Evolutionary conservation across 169 alveolate species (phyloP).

Genomic region (Eimeria necatrix): DNA sequence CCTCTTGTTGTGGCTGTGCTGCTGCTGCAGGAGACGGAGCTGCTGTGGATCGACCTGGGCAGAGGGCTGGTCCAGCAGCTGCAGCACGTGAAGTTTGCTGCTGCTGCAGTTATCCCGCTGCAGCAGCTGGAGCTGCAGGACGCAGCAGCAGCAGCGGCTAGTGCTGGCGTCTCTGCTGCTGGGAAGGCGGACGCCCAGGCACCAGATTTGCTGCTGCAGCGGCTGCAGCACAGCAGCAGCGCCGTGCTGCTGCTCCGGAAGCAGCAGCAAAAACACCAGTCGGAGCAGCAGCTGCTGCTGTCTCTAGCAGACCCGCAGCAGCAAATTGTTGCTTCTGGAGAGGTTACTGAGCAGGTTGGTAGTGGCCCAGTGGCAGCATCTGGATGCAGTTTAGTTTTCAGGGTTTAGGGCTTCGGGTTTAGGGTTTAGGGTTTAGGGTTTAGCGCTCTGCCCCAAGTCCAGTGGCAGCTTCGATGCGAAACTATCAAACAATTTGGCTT

Average conservation of each 20-base stretch:
- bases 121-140: slow-evolving; percentile 20
- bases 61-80: slow-evolving; percentile 44
- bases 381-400: background rate
- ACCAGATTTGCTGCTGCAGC: background rate
- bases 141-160: slow-evolving; percentile 49
- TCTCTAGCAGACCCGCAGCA: slow-evolving; percentile 16
- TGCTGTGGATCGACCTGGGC: slow-evolving; percentile 71
- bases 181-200: background rate
- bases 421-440: background rate
- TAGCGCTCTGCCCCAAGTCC: background rate
- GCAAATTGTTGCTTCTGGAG: background rate
- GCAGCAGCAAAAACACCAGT: slow-evolving; percentile 23
- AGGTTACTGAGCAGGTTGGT: background rate
- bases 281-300: background rate
- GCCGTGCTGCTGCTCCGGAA: slow-evolving; percentile 16
- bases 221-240: background rate
- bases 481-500: background rate
- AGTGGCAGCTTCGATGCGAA: background rate
- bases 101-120: slow-evolving; percentile 85
- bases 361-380: background rate
- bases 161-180: background rate
- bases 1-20: background rate
- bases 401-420: background rate
- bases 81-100: slow-evolving; percentile 49
- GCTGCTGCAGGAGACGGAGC: slow-evolving; percentile 57